Conservation (phyloP, 2,329 filamentous ascomycete genomes). For the Diplodia corticola region DNA sequence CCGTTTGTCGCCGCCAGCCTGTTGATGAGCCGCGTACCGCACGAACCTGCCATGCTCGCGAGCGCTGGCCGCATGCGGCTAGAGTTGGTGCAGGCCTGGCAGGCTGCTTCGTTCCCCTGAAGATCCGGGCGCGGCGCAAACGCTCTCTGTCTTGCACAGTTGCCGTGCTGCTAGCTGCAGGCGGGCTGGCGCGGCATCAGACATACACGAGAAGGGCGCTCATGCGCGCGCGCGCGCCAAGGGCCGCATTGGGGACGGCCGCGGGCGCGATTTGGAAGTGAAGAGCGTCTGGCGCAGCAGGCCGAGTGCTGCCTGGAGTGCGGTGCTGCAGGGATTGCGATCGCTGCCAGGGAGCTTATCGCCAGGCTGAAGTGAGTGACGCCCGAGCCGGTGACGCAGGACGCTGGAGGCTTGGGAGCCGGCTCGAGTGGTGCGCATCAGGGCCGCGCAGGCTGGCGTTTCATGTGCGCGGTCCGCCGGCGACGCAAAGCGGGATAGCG, state of each 20-base stretch:
- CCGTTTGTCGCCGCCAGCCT: conserved; percentile 6
- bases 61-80: background rate
- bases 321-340: conserved; percentile 13
- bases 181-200: conserved; percentile 12
- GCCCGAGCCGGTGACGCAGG: conserved; percentile 12
- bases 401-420: conserved; percentile 9
- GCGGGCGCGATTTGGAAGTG: conserved; percentile 6
- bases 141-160: background rate
- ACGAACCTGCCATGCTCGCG: background rate
- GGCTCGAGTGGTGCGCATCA: conserved; percentile 6
- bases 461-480: conserved; percentile 16
- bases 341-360: conserved; percentile 21
- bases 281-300: background rate
- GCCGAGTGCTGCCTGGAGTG: conserved; percentile 9
- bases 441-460: conserved; percentile 12
- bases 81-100: background rate
- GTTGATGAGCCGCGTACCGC: conserved; percentile 8
- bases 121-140: conserved; percentile 16
- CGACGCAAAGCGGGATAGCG: conserved; percentile 1
- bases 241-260: background rate
- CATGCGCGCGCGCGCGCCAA: conserved; percentile 1
- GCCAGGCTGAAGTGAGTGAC: conserved; percentile 14
- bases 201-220: conserved; percentile 5
- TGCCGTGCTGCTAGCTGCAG: conserved; percentile 5
- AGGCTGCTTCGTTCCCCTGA: conserved; percentile 6